Conservation (phyloP, 345 rosid species). For the Rhizophora mangle region DNA sequence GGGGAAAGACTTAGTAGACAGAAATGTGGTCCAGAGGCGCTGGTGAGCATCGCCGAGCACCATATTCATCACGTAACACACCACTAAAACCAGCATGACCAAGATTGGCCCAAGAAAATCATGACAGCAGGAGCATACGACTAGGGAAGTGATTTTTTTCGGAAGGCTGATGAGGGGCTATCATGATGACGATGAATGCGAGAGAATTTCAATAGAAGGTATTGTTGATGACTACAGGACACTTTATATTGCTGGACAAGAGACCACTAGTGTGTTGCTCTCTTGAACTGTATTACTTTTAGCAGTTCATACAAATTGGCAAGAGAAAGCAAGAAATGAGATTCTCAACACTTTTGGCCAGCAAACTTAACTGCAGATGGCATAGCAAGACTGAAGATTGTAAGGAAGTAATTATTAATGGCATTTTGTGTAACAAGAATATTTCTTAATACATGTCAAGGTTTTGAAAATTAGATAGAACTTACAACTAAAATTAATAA, state of each 20-base stretch:
- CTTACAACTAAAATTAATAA: too few species aligned
- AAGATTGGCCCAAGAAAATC: neutral
- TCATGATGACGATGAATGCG: conserved; percentile 14
- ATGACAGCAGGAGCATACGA: neutral
- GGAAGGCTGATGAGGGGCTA: conserved; percentile 23
- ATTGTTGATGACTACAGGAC: conserved; percentile 35
- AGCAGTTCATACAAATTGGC: conserved; percentile 40
- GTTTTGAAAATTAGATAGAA: too few species aligned
- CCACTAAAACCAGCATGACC: too few species aligned
- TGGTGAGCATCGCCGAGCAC: too few species aligned
- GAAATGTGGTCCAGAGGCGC: too few species aligned
- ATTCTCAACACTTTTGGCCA: too few species aligned
- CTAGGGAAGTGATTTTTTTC: conserved; percentile 27
- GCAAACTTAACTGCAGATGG: conserved; percentile 23
- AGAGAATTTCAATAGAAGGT: conserved; percentile 27
- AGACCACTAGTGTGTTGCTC: conserved; percentile 19
- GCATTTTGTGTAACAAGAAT: too few species aligned
- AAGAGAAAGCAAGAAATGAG: conserved; percentile 39
- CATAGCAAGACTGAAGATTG: conserved; percentile 31
- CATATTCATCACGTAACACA: too few species aligned
- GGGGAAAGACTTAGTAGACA: too few species aligned
- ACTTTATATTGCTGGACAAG: conserved; percentile 38
- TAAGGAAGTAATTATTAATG: conserved; percentile 10
- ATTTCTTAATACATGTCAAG: too few species aligned
- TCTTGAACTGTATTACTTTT: conserved; percentile 30